Base-by-base conservation (phyloP, 2,329 filamentous ascomycete species). In the Zalaria sp. region DNA sequence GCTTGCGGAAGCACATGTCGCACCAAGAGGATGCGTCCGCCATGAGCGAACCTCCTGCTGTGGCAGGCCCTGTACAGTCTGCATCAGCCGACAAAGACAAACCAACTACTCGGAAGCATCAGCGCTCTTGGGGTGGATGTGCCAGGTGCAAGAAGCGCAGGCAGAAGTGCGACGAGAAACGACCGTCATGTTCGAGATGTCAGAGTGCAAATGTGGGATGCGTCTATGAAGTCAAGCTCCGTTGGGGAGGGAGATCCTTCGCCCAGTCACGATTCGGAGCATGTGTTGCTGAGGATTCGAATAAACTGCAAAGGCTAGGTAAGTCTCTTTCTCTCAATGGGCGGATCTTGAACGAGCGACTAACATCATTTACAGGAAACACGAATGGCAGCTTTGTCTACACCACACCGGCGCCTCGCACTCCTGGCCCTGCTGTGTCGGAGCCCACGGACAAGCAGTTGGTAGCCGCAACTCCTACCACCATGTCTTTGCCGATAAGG, bases 241-340 rank as follows among this genome's bases (percentile, higher is more conserved):
- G 43, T 18, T 44, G 43, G 43, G 43, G 43, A 31, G 43, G 43
- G 25, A 41, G 43, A 41, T 32, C 43, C 6, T 44, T 44, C 25
- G 34, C 37, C 27, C 39, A 41, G 27, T 44, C 43, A 4, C 34
- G 43, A 5, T 44, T 44, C 31, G 43, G 43, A 9, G 35, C 35
- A 10, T 44, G 42, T 26, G 41, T 44, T 4, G 39, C 42, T 26
- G 42, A 41, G 28, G 11, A 26, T 34, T 7, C 40, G 3, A 32
- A 38, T 11, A 41, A 35, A 25, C 35, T 44, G 4, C 37, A 44
- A 36, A 44, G 41, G 28, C 27, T 44, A 9, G 42, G 42, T 44
- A 35, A 31, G 34, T 3, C 31, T 11, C 29, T 32, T 7, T n/a
- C 18, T 18, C 18, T 18, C 18, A 18, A 18, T 18, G 18, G 18